A percentile compares a stretch with the other conserved stretches of the same genome.
These are phyloP conservation scores for Tetraselmis striata DNA, from an alignment of 139 green algal species.

Conservation along the genomic window DNA sequence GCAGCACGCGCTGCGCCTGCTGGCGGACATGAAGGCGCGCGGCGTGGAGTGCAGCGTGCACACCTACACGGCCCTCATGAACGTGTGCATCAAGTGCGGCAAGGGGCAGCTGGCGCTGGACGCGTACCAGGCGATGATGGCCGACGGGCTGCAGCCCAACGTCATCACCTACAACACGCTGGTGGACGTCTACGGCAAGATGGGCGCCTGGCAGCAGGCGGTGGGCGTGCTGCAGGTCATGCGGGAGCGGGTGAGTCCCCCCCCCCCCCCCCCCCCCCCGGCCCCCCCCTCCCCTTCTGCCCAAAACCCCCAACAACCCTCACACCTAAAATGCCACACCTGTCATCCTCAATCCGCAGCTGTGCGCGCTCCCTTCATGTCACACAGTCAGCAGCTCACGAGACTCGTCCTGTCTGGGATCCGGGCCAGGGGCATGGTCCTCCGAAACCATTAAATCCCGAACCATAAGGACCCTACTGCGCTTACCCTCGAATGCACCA, in stretches of 20 bases:
- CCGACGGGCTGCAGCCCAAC: slow-evolving; percentile 34
- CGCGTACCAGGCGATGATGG: slow-evolving; percentile 60
- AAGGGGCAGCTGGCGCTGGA: slow-evolving; percentile 60
- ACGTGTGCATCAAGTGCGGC: slow-evolving; percentile 75
- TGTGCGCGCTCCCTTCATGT: too few relatives aligned
- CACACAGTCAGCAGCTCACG: too few relatives aligned
- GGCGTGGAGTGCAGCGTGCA: slow-evolving; percentile 71
- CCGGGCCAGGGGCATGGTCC: too few relatives aligned
- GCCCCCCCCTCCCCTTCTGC: background rate
- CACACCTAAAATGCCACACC: too few relatives aligned
- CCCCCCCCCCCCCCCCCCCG: background rate
- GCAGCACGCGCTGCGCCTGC: slow-evolving; percentile 63
- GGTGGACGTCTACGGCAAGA: slow-evolving; percentile 45
- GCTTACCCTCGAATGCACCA: too few relatives aligned
- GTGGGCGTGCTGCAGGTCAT: background rate
- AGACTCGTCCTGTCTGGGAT: too few relatives aligned
- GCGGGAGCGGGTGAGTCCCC: background rate
- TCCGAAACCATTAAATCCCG: too few relatives aligned
- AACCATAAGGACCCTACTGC: too few relatives aligned
- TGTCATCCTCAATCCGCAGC: too few relatives aligned
- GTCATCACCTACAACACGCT: slow-evolving; percentile 60
- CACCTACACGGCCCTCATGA: slow-evolving; percentile 76
- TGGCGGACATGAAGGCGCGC: slow-evolving; percentile 55
- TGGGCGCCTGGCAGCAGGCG: slow-evolving; percentile 12
- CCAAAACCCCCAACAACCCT: too few relatives aligned